Evolutionary conservation across 495 filamentous ascomycete species (phyloP).

Genomic region (Bacidia gigantensis): DNA sequence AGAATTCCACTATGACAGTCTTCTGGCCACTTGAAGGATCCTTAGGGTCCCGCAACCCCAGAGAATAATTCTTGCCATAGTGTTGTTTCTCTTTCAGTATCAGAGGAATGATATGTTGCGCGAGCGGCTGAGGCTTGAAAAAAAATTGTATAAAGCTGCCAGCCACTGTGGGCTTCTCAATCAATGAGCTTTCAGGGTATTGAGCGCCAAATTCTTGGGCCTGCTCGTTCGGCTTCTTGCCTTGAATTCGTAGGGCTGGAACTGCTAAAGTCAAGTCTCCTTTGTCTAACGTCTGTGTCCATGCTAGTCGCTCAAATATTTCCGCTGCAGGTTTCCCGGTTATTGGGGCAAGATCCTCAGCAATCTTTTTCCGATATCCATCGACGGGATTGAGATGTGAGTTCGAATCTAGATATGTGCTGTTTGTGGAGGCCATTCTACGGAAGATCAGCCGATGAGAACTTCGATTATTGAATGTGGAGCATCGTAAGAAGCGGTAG

Average conservation of each 20-base stretch:
- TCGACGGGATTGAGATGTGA: conserved; percentile 75
- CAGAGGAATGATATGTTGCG: conserved; percentile 45
- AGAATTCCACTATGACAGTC: conserved; percentile 54
- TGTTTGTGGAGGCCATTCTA: background rate
- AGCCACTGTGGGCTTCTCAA: conserved; percentile 47
- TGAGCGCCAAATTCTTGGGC: conserved; percentile 57
- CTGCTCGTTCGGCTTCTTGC: conserved; percentile 63
- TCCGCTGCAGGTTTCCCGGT: conserved; percentile 58
- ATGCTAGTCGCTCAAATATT: conserved; percentile 65
- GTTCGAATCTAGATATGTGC: conserved; percentile 1
- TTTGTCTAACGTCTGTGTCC: conserved; percentile 77
- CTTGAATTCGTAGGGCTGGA: conserved; percentile 62
- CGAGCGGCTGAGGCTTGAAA: conserved; percentile 48
- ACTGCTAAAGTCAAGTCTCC: conserved; percentile 75
- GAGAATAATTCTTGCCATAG: conserved; percentile 52
- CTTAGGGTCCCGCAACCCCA: conserved; percentile 52
- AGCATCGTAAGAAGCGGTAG: background rate
- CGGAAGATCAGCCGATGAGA: background rate
- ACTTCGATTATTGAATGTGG: background rate
- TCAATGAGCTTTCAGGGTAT: conserved; percentile 65
- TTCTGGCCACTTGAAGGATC: conserved; percentile 60
- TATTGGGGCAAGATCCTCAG: conserved; percentile 55
- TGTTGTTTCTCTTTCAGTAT: conserved; percentile 46
- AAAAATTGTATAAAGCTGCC: conserved; percentile 73
- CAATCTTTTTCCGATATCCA: conserved; percentile 73